Conservation (phyloP, 1,139 yeast genomes). For the Zygosaccharomyces sapae region DNA sequence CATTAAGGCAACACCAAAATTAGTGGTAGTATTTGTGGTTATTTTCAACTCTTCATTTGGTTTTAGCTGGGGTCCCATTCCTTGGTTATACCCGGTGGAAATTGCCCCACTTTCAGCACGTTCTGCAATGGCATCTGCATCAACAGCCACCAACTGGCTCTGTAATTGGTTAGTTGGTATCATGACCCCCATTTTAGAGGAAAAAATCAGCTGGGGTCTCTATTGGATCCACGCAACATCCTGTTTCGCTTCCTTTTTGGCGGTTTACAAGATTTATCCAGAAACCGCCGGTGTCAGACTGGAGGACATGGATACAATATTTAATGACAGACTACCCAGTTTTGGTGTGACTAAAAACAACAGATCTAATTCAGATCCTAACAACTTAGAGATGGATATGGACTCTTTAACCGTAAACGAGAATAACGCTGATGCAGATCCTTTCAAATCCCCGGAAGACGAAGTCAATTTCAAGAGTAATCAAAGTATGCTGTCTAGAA, state of each 20-base stretch:
- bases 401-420: constrained; percentile 17
- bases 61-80: constrained; percentile 89
- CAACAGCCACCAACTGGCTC: constrained; percentile 94
- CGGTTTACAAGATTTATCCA: constrained; percentile 69
- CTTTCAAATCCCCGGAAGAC: constrained; percentile 28
- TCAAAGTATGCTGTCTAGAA: constrained; percentile 18
- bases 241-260: constrained; percentile 65
- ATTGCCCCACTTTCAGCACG: constrained; percentile 84
- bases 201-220: constrained; percentile 69
- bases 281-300: constrained; percentile 86
- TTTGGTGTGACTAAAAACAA: constrained; percentile 28
- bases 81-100: constrained; percentile 89
- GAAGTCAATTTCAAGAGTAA: constrained; percentile 15
- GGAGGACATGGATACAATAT: constrained; percentile 83
- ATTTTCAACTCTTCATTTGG: constrained; percentile 84
- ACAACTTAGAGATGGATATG: constrained; percentile 23
- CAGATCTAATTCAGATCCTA: constrained; percentile 12
- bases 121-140: constrained; percentile 85
- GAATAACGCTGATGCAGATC: constrained; percentile 32
- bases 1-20: constrained; percentile 57
- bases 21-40: constrained; percentile 73
- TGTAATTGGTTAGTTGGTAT: constrained; percentile 90
- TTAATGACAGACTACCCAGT: constrained; percentile 56
- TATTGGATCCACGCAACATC: constrained; percentile 77
- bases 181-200: constrained; percentile 81